These are phyloP conservation scores for Pythium phragmiticola DNA, from an alignment of 352 stramenopile genomes.

Conservation along the genomic window DNA sequence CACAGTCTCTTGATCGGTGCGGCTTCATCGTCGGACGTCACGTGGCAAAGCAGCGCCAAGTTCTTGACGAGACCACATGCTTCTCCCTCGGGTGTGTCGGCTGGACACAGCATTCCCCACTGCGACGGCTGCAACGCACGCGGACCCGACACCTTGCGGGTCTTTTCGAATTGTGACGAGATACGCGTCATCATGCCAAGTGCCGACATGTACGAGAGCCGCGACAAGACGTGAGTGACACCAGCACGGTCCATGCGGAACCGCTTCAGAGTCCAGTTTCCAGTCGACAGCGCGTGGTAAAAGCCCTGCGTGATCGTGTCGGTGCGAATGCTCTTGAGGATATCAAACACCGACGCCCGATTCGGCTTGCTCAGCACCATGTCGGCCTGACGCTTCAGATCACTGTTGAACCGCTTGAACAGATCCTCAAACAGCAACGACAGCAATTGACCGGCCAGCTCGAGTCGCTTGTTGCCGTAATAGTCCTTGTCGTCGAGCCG, in stretches of 20 bases:
- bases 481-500: slow-evolving; percentile 99
- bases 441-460: slow-evolving; percentile 97
- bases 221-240: slow-evolving; percentile 96
- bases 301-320: slow-evolving; percentile 98
- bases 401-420: slow-evolving; percentile 98
- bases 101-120: slow-evolving; percentile 99
- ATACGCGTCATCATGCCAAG: slow-evolving; percentile 99
- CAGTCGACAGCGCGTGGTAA: slow-evolving; percentile 82
- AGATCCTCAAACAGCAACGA: slow-evolving; percentile 99
- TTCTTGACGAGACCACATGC: slow-evolving; percentile 99
- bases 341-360: slow-evolving; percentile 97
- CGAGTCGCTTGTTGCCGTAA: slow-evolving; percentile 99
- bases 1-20: slow-evolving; percentile 94
- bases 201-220: slow-evolving; percentile 98
- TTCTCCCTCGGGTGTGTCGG: slow-evolving; percentile 99
- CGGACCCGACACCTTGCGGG: slow-evolving; percentile 97
- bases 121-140: slow-evolving; percentile 97
- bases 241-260: slow-evolving; percentile 99
- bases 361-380: slow-evolving; percentile 98
- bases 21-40: slow-evolving; percentile 92
- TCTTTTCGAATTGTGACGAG: slow-evolving; percentile 99
- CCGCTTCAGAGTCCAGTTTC: slow-evolving; percentile 99
- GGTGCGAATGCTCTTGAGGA: slow-evolving; percentile 96
- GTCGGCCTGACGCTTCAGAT: slow-evolving; percentile 97
- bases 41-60: slow-evolving; percentile 97